Base-by-base conservation (phyloP, 75 land plant species). In the Gnetum montanum region DNA sequence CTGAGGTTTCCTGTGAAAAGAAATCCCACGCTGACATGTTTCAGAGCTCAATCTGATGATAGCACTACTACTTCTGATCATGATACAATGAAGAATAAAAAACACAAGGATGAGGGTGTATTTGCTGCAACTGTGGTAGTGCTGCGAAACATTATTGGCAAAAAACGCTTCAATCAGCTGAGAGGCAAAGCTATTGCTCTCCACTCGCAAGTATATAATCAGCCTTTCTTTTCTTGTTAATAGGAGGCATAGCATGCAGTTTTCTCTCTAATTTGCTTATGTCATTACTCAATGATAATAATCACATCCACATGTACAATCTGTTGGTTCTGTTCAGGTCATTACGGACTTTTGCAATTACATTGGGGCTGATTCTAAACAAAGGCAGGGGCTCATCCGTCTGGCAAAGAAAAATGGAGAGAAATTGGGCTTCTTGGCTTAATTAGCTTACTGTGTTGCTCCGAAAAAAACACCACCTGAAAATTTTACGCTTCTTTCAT, bases 351-450 rank as follows among this genome's bases (percentile, higher is more conserved):
- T 94, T 67, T 94, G 98, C 60, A 94, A 85, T 34, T 69, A 90
- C 1, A 73, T 94, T 7, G 98, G 98, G 31, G 98, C 96, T 3
- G 98, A 94, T 63, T 71, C 76, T 6, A 94, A 94, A 54, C 95
- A 82, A 59, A 73, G 89, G 58, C 98, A 94, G 65, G 98, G 85
- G 6, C 57, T 94, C 64, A 94, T 94, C 50, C 67, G 98, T 6
- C 34, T 94, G 61, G 98, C 98, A 0, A 94, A 94, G 78, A 89
- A 89, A 72, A 94, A 90, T 31, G 98, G 98, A 15, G 98, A 94
- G 47, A 77, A 66, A 50, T 75, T 94, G 35, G 98, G 96, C 0
- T 94, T 94, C 36, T 77, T 94, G 43, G 98, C 98, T 6, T 91
- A 40, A 66, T 4, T n/a, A 60, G n/a, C n/a, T n/a, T 15, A 49